Base-by-base conservation (phyloP, 2,329 filamentous ascomycete genomes). In the Sarocladium strictum region DNA sequence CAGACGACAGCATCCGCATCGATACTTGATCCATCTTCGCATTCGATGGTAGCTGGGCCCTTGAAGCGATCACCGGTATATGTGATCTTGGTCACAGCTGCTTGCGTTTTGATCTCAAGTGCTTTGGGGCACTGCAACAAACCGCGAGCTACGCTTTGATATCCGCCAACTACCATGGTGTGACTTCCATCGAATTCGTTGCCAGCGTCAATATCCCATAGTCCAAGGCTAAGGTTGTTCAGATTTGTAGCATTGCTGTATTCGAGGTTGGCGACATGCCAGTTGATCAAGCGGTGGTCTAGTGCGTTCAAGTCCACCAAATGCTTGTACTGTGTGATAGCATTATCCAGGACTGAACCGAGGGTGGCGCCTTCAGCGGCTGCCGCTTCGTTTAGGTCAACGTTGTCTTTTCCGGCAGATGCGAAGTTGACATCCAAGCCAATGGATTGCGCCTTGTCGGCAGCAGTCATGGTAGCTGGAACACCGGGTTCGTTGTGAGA, bases 131-230 rank as follows among this genome's bases (percentile, higher is more conserved):
- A 84, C 51, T 87, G 83, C 71, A 89, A 85, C 7, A 99, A 73
- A 2, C 92, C 94, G 61, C 90, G 85, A n/a, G 93, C 89, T 43
- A 99, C 84, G 64, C 92, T 90, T 62, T 95, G 91, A 65, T 97
- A 99, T 1, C 94, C 94, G 38, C 95, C 94, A 24, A 95, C 80
- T 3, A 99, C 84, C 80, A 97, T 93, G 1, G 90, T 90, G 67
- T 99, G 95, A 58, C 89, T 86, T 6, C 94, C 94, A 68, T 97
- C 92, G 74, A 96, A 99, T 66, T 99, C 94, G 63, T 99, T 97
- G 0, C 94, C 94, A 51, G 92, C 91, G 65, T 99, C 95, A 63
- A 99, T 91, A 69, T 99, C 95, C 90, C 95, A 97, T 0, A 92
- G 86, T 7, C 86, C 84, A 14, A 99, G 81, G 68, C 93, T 97